phyloP scores from a whole-genome alignment of 2,329 filamentous ascomycete species.

The Fusarium avenaceum region DNA sequence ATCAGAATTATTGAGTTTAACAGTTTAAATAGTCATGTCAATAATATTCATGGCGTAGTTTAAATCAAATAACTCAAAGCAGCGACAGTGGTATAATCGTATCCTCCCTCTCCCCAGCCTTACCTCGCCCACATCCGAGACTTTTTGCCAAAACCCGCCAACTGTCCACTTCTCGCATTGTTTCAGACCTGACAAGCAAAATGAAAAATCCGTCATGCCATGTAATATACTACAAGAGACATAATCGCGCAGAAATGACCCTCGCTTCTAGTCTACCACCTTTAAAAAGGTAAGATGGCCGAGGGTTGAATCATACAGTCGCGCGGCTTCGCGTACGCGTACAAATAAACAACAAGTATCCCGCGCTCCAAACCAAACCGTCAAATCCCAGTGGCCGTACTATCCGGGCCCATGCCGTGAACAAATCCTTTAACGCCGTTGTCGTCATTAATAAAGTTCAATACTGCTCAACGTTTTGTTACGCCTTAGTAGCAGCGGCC shows the following conservation, averaged over 20 bases:
- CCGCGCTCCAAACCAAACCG: slow-evolving; percentile 48
- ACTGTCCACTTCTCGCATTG: slow-evolving; percentile 34
- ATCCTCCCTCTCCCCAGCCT: slow-evolving; percentile 18
- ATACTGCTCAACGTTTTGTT: slow-evolving; percentile 42
- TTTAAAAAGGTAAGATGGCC: slow-evolving; percentile 40
- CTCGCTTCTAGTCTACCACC: slow-evolving; percentile 35
- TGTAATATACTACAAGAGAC: slow-evolving; percentile 47
- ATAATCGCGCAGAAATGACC: slow-evolving; percentile 41
- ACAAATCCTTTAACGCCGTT: slow-evolving; percentile 54
- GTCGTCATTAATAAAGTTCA: slow-evolving; percentile 56
- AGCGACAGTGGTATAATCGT: slow-evolving; percentile 46
- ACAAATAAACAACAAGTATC: slow-evolving; percentile 44
- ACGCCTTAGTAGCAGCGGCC: slow-evolving; percentile 61
- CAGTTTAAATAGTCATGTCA: neutral
- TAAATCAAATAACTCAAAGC: slow-evolving; percentile 32
- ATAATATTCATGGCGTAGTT: slow-evolving; percentile 25
- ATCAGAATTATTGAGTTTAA: neutral
- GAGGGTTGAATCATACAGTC: slow-evolving; percentile 40
- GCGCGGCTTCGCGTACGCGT: slow-evolving; percentile 38
- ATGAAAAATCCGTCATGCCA: slow-evolving; percentile 38
- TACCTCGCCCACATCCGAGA: slow-evolving; percentile 35
- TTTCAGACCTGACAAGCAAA: slow-evolving; percentile 38
- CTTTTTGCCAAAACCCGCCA: slow-evolving; percentile 36
- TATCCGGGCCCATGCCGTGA: slow-evolving; percentile 47
- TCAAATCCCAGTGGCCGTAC: slow-evolving; percentile 47